Conservation (phyloP, 169 alveolate species). For the Plasmodium vinckei region DNA sequence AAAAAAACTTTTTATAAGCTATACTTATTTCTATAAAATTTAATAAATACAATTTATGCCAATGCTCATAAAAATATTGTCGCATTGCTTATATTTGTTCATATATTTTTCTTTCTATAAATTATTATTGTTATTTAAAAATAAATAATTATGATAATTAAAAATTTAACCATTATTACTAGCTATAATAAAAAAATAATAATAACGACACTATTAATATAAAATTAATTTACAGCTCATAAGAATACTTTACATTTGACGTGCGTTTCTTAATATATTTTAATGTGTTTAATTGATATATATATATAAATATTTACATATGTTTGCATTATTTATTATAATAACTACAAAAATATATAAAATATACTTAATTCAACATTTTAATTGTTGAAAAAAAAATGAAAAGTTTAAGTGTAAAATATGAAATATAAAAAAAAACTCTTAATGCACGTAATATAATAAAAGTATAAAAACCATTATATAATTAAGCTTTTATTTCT, state of each 20-base stretch:
- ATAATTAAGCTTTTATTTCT: slow-evolving; percentile 4
- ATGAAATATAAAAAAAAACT: slow-evolving; percentile 10
- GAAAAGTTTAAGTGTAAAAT: slow-evolving; percentile 3
- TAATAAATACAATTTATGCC: no score
- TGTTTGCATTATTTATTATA: slow-evolving; percentile 6
- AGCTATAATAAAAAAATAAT: no score
- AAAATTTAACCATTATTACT: no score
- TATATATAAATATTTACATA: slow-evolving; percentile 3
- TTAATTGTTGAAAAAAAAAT: slow-evolving; percentile 9
- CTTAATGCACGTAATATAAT: slow-evolving; percentile 6
- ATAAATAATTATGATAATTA: no score
- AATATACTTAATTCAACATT: slow-evolving; percentile 1
- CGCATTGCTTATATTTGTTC: no score
- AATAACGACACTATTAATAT: background rate
- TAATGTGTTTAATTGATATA: background rate
- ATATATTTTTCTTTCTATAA: no score
- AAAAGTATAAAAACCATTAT: background rate
- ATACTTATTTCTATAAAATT: no score
- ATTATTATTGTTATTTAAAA: no score
- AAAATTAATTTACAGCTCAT: slow-evolving; percentile 27
- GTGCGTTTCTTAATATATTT: slow-evolving; percentile 5
- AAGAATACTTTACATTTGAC: background rate
- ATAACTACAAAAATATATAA: slow-evolving; percentile 12
- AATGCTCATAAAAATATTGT: no score
- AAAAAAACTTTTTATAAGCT: no score